These are phyloP conservation scores for Epichloe brachyelytri DNA, from an alignment of 2,329 filamentous ascomycete genomes.

Conservation along the genomic window DNA sequence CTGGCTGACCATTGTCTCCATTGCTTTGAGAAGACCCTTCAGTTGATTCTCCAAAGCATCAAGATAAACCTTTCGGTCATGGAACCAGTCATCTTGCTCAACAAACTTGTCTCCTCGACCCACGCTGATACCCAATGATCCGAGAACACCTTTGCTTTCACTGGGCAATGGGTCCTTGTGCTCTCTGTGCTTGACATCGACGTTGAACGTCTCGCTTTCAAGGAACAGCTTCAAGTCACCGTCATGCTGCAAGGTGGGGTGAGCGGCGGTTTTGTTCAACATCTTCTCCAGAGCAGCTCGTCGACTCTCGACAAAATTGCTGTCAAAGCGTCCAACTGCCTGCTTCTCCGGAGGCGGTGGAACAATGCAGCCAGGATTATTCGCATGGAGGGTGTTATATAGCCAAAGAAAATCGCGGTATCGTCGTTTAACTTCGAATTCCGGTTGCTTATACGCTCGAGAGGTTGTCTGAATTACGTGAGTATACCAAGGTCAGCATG, in stretches of 20 bases:
- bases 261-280: constrained; percentile 88
- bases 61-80: constrained; percentile 87
- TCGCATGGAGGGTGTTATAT: constrained; percentile 86
- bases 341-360: constrained; percentile 97
- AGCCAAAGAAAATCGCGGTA: constrained; percentile 98
- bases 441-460: constrained; percentile 84
- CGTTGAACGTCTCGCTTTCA: constrained; percentile 89
- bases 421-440: constrained; percentile 85
- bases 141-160: constrained; percentile 89
- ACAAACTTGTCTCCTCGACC: constrained; percentile 79
- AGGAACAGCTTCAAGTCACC: constrained; percentile 90
- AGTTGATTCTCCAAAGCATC: constrained; percentile 88
- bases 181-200: constrained; percentile 97
- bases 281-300: constrained; percentile 90
- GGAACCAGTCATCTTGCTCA: constrained; percentile 99
- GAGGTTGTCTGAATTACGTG: constrained; percentile 61
- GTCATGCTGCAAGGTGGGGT: constrained; percentile 85
- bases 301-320: constrained; percentile 88
- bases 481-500: not conserved
- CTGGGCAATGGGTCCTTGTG: constrained; percentile 72
- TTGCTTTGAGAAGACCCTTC: constrained; percentile 80
- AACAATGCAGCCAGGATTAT: constrained; percentile 89
- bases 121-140: constrained; percentile 67
- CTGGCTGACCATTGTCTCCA: constrained; percentile 84
- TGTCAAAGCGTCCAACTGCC: constrained; percentile 89